Conservation (phyloP, 768 basidiomycete species). For the Phylloporus sp. region DNA sequence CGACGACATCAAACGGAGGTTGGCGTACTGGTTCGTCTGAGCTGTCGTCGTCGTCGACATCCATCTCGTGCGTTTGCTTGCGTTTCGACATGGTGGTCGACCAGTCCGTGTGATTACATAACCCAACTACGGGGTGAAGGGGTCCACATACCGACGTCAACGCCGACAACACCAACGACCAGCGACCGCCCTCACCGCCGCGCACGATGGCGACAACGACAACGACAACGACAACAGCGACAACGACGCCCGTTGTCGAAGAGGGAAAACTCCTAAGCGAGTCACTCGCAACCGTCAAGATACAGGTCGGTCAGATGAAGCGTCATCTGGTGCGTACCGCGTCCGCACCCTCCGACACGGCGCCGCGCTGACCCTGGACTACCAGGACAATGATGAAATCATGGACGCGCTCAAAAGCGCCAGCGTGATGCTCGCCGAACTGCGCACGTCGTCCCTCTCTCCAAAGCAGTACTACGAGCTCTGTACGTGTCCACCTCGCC, state of each 20-base stretch:
- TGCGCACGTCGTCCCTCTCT: conserved; percentile 87
- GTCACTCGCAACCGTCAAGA: conserved; percentile 79
- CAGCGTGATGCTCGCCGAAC: conserved; percentile 94
- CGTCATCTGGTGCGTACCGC: conserved; percentile 67
- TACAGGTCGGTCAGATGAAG: conserved; percentile 94
- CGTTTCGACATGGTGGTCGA: conserved; percentile 44
- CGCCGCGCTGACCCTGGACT: background rate
- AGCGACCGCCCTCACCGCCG: conserved; percentile 2
- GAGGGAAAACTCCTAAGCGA: conserved; percentile 84
- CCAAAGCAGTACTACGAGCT: conserved; percentile 99
- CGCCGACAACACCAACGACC: background rate
- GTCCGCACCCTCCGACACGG: background rate
- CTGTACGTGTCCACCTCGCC: conserved; percentile 46
- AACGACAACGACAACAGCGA: conserved; percentile 12
- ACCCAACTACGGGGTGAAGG: conserved; percentile 8
- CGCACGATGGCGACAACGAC: conserved; percentile 22
- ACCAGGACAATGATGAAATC: conserved; percentile 86
- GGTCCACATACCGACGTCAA: background rate
- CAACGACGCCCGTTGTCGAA: conserved; percentile 45
- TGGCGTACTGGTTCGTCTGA: conserved; percentile 38
- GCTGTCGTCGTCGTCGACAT: conserved; percentile 35
- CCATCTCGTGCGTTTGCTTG: conserved; percentile 38
- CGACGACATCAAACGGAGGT: conserved; percentile 1
- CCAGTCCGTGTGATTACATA: conserved; percentile 14
- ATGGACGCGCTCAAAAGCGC: conserved; percentile 99